phyloP scores from a whole-genome alignment of 345 rosid genomes.

The Draba incana region DNA sequence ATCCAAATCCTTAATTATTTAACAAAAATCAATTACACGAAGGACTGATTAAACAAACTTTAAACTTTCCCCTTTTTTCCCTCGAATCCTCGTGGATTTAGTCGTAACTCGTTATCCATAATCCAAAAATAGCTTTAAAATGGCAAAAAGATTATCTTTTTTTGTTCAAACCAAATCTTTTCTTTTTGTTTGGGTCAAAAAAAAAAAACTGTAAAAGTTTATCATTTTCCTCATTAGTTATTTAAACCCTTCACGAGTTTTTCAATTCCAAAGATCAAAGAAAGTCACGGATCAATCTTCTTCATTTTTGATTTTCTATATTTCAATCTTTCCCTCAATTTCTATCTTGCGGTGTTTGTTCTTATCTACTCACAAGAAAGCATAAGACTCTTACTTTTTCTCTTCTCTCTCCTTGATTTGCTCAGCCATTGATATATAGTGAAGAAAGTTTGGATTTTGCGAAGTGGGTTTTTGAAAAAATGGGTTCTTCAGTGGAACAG shows the following conservation, averaged over 20 bases:
- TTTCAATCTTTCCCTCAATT: slow-evolving; percentile 12
- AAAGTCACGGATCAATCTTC: slow-evolving; percentile 10
- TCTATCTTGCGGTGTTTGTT: slow-evolving; percentile 22
- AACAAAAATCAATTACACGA: not conserved
- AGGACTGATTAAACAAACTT: not conserved
- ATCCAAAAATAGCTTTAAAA: slow-evolving; percentile 36
- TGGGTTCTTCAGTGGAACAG: slow-evolving; percentile 52
- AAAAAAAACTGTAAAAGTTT: slow-evolving; percentile 24
- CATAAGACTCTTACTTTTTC: not conserved
- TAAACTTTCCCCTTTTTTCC: not conserved
- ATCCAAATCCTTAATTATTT: slow-evolving; percentile 4
- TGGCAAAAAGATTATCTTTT: slow-evolving; percentile 15
- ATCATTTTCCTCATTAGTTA: slow-evolving; percentile 1
- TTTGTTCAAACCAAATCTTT: slow-evolving; percentile 29
- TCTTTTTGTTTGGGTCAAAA: slow-evolving; percentile 9
- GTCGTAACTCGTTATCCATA: slow-evolving; percentile 38
- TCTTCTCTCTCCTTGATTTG: slow-evolving; percentile 40
- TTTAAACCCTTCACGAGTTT: slow-evolving; percentile 34
- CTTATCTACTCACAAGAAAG: slow-evolving; percentile 42
- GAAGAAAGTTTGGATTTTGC: slow-evolving; percentile 20
- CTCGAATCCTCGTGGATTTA: slow-evolving; percentile 39
- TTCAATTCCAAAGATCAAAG: slow-evolving; percentile 23
- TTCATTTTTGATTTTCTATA: slow-evolving; percentile 1
- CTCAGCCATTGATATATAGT: slow-evolving; percentile 26
- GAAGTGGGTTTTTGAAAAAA: slow-evolving; percentile 28